These are phyloP conservation scores for Gaillardinia entomophila DNA, from an alignment of 805 yeast genomes.

Conservation along the genomic window DNA sequence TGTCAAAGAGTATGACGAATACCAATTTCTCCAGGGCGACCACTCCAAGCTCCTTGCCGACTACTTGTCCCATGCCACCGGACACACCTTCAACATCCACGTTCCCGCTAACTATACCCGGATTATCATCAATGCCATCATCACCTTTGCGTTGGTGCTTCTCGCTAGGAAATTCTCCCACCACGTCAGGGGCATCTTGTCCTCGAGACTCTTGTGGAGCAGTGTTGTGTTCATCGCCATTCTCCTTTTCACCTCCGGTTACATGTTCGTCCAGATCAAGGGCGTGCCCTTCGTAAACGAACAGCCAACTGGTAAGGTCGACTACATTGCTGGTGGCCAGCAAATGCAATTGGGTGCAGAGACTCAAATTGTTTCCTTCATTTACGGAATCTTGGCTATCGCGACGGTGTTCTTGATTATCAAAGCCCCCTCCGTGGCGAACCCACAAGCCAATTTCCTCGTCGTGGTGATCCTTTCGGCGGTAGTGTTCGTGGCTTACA, in stretches of 20 bases:
- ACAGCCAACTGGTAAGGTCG: slow-evolving; percentile 27
- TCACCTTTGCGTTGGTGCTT: slow-evolving; percentile 23
- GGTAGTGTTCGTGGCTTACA: slow-evolving; percentile 51
- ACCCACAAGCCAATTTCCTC: slow-evolving; percentile 42
- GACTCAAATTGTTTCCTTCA: slow-evolving; percentile 74
- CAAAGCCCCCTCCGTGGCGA: slow-evolving; percentile 45
- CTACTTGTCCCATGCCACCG: slow-evolving; percentile 33
- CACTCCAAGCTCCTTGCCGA: slow-evolving; percentile 28
- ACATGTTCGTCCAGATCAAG: slow-evolving; percentile 90
- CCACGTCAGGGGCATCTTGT: slow-evolving; percentile 34
- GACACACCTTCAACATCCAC: slow-evolving; percentile 28
- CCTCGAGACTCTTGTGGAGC: slow-evolving; percentile 67
- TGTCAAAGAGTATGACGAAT: slow-evolving; percentile 28
- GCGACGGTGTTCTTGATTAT: slow-evolving; percentile 53
- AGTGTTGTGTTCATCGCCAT: slow-evolving; percentile 55
- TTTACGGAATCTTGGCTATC: slow-evolving; percentile 66
- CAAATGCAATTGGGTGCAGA: slow-evolving; percentile 80
- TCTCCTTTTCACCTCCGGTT: slow-evolving; percentile 75
- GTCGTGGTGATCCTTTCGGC: slow-evolving; percentile 41
- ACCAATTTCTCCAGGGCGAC: slow-evolving; percentile 43
- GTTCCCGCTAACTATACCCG: slow-evolving; percentile 39
- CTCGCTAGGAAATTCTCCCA: slow-evolving; percentile 19
- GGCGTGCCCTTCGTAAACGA: slow-evolving; percentile 58
- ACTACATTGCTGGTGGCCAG: slow-evolving; percentile 50
- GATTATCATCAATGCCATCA: slow-evolving; percentile 29